phyloP scores from a whole-genome alignment of 1,284 basidiomycete genomes.

The Leccinum solheimii region DNA sequence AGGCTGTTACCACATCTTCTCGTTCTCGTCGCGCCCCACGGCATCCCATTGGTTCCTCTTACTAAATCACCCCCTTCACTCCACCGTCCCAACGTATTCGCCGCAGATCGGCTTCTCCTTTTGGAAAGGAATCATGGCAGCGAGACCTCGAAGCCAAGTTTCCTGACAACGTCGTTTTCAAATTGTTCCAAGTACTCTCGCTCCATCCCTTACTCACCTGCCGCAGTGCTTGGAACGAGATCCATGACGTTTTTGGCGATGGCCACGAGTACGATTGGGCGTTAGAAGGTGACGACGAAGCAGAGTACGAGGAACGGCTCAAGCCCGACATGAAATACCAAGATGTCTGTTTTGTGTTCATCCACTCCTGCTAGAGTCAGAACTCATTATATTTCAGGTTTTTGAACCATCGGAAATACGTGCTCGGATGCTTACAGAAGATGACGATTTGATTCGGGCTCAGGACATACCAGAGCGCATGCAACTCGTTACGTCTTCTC shows the following conservation, averaged over 20 bases:
- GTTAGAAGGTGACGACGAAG: conserved; percentile 74
- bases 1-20: too few relatives aligned
- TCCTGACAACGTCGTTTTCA: too few relatives aligned
- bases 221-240: conserved; percentile 91
- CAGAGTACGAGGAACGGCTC: conserved; percentile 53
- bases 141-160: too few relatives aligned
- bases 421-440: conserved; percentile 88
- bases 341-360: conserved; percentile 62
- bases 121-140: too few relatives aligned
- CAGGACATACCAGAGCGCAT: conserved; percentile 96
- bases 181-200: too few relatives aligned
- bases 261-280: conserved; percentile 98
- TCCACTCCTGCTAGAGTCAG: conserved; percentile 12
- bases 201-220: conserved; percentile 20
- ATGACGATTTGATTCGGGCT: conserved; percentile 90
- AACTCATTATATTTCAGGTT: conserved; percentile 8
- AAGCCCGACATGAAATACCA: conserved; percentile 84
- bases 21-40: too few relatives aligned
- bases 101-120: too few relatives aligned
- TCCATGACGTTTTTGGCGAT: conserved; percentile 96
- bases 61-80: too few relatives aligned
- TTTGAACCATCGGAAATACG: conserved; percentile 96
- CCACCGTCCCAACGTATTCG: too few relatives aligned
- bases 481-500: conserved; percentile 88
- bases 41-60: too few relatives aligned